Conservation (phyloP, 2,329 filamentous ascomycete species). For the Pseudogymnoascus sp. region DNA sequence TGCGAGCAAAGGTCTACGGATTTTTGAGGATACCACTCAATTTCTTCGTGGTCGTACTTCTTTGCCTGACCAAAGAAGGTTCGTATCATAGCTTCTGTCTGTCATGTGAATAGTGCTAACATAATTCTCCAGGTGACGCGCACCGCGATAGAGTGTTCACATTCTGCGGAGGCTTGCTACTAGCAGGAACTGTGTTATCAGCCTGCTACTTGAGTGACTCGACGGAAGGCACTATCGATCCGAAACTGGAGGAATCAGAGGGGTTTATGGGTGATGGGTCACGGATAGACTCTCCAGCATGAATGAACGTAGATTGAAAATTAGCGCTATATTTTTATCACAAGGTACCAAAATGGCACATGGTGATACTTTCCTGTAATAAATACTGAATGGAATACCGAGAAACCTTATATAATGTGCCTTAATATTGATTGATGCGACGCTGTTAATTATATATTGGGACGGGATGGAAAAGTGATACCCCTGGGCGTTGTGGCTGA, state of each 20-base stretch:
- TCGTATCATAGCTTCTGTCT: background rate
- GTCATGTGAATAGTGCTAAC: slow-evolving; percentile 8
- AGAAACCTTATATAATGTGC: background rate
- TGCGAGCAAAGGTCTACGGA: slow-evolving; percentile 48
- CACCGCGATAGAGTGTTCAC: slow-evolving; percentile 7
- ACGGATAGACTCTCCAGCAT: background rate
- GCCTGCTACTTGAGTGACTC: slow-evolving; percentile 1
- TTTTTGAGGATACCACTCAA: slow-evolving; percentile 52
- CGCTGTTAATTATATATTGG: background rate
- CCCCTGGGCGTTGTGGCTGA: background rate
- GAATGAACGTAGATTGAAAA: background rate
- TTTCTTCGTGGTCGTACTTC: slow-evolving; percentile 44
- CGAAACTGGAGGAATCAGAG: background rate
- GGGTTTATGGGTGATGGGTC: background rate
- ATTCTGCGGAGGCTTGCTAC: slow-evolving; percentile 9
- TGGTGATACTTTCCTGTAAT: background rate
- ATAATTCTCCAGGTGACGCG: background rate
- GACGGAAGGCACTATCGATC: background rate
- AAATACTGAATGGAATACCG: background rate
- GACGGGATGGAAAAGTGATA: background rate
- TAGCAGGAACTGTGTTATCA: slow-evolving; percentile 3
- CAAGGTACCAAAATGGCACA: background rate
- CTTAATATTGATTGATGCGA: background rate
- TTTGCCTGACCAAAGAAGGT: slow-evolving; percentile 40
- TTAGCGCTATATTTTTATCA: background rate